Evolutionary conservation across 768 basidiomycete genomes (phyloP).

Genomic region (Pleurotus pulmonarius): DNA sequence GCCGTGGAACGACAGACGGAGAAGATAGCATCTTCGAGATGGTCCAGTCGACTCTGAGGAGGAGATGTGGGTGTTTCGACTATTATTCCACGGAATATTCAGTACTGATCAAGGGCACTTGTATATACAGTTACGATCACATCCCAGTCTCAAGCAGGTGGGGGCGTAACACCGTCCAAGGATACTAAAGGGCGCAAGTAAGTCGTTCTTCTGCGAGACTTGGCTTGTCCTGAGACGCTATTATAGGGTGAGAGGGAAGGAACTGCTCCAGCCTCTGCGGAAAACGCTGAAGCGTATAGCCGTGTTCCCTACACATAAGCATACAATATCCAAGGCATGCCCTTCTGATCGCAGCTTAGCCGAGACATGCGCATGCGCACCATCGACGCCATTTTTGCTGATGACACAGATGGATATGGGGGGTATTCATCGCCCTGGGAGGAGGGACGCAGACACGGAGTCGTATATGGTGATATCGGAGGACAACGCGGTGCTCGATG

Average conservation of each 20-base stretch:
- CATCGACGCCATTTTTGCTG: conserved; percentile 3
- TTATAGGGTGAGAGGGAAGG: not conserved
- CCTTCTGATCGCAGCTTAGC: not conserved
- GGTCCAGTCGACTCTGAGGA: too few species aligned
- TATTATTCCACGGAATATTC: too few species aligned
- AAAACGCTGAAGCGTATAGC: not conserved
- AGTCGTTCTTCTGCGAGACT: not conserved
- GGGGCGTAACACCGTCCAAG: not conserved
- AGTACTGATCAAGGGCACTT: not conserved
- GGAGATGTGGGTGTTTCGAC: too few species aligned
- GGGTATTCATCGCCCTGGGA: not conserved
- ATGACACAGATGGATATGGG: conserved; percentile 7
- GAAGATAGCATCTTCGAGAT: too few species aligned
- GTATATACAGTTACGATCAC: not conserved
- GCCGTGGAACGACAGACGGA: too few species aligned
- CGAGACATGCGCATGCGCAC: not conserved
- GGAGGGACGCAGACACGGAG: not conserved
- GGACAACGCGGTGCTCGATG: conserved; percentile 6
- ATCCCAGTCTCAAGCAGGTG: not conserved
- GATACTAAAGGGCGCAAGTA: not conserved
- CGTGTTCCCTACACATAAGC: not conserved
- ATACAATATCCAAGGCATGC: not conserved
- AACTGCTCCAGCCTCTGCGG: not conserved
- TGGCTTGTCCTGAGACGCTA: not conserved
- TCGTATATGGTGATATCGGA: conserved; percentile 5